Percentiles rank a stretch among this genome's conserved stretches.
These are phyloP conservation scores for Nakazawaea peltata DNA, from an alignment of 805 yeast genomes.

Conservation along the genomic window DNA sequence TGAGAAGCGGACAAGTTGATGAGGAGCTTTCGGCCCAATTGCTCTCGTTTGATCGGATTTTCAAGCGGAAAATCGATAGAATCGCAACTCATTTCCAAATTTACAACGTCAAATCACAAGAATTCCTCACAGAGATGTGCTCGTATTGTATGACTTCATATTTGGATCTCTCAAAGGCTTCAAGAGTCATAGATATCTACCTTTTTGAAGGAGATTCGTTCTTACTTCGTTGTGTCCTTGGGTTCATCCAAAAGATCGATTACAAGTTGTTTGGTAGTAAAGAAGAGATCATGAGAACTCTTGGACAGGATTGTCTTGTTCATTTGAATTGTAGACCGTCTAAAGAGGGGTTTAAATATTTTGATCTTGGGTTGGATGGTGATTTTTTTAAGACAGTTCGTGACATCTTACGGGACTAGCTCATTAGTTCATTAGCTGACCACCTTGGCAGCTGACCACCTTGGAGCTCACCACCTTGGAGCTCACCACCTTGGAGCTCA, in stretches of 20 bases:
- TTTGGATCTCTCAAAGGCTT: constrained; percentile 36
- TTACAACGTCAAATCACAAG: constrained; percentile 30
- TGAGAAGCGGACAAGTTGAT: constrained; percentile 9
- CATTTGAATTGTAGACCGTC: constrained; percentile 15
- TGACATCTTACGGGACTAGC: constrained; percentile 23
- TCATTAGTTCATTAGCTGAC: no score
- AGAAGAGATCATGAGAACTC: constrained; percentile 33
- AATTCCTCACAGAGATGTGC: constrained; percentile 35
- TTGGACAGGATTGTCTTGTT: constrained; percentile 27
- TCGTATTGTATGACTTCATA: constrained; percentile 37
- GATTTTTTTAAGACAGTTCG: constrained; percentile 38
- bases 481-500: no score
- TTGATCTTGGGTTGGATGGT: constrained; percentile 42
- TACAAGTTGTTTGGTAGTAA: constrained; percentile 44
- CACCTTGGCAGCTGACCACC: no score
- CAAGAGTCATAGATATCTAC: constrained; percentile 48
- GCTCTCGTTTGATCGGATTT: constrained; percentile 38
- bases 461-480: no score
- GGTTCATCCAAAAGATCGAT: constrained; percentile 38
- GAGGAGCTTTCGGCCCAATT: constrained; percentile 30
- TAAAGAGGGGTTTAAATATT: constrained; percentile 19
- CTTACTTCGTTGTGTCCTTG: constrained; percentile 45
- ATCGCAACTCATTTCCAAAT: constrained; percentile 43
- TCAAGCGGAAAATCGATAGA: constrained; percentile 34
- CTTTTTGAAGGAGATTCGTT: constrained; percentile 56